Base-by-base conservation (phyloP, 176 grass and related monocot genomes). In the Carex myosuroides region DNA sequence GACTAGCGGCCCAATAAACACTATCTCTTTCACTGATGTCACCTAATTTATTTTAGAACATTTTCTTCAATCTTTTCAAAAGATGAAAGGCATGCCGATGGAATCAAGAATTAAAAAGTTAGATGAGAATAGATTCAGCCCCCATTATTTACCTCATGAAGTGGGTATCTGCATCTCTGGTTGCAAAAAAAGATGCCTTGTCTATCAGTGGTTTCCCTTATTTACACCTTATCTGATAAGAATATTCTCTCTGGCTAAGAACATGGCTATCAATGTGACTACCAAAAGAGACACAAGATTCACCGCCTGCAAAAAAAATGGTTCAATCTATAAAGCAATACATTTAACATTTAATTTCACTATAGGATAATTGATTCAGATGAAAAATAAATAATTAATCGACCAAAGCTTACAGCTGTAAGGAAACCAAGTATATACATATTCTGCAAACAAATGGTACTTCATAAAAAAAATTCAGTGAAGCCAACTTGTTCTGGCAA, bases 161-260 rank as follows among this genome's bases (percentile, higher is more conserved):
- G 50, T 85, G 80, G 80, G 54, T 30, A 64, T 73, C 63, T 57
- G 13, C 46, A 72, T 73, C 67, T 73, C 24, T 59, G 63, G n/a
- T 84, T 70, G 67, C 82, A 69, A 70, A 68, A 84, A 58, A 72
- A 71, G 37, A 69, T 73, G 82, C 65, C 50, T 59, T 42, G 22
- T 73, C 65, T 54, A 60, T 73, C 67, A 56, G 82, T 75, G 9
- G 30, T 58, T 87, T 54, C 63, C 75, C 9, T 86, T 69, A 75
- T 77, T 64, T 85, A 62, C 24, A 74, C 74, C 83, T 79, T 55
- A 81, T 64, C 70, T 66, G 53, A 41, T 29, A 60, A 70, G 48
- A 84, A 87, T 87, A 88, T 87, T 56, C 84, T 87, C 26, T 92
- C 83, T 90, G 50, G 90, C 83, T 42, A 94, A 84, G 70, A 79